These are phyloP conservation scores for Camelina hispida DNA, from an alignment of 345 rosid genomes.

Conservation along the genomic window DNA sequence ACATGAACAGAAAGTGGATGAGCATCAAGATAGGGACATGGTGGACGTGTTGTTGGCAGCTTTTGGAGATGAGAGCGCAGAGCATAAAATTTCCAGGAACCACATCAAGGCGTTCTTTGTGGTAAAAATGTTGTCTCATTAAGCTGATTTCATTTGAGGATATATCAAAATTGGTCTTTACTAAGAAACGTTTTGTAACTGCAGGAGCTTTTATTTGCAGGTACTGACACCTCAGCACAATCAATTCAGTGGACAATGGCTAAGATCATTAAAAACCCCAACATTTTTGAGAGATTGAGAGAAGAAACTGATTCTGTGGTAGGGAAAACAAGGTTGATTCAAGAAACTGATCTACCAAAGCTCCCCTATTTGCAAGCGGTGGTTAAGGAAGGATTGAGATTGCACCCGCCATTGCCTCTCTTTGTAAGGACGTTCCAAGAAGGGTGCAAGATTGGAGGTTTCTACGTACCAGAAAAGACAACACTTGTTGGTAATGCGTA, in stretches of 20 bases:
- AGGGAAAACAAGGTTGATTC: constrained; percentile 52
- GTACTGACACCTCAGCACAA: constrained; percentile 56
- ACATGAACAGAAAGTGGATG: constrained; percentile 47
- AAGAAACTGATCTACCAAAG: constrained; percentile 59
- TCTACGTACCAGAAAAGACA: constrained; percentile 59
- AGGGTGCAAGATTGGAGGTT: constrained; percentile 51
- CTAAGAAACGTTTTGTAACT: not conserved
- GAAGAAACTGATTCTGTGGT: constrained; percentile 57
- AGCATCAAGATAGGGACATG: constrained; percentile 42
- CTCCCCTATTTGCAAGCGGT: constrained; percentile 68
- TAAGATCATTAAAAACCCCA: constrained; percentile 61
- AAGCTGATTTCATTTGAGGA: not conserved
- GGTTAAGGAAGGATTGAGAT: constrained; percentile 64
- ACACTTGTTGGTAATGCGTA: constrained; percentile 57
- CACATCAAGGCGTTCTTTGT: constrained; percentile 65
- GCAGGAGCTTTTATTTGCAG: constrained; percentile 61
- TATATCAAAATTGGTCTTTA: not conserved
- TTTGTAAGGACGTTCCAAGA: constrained; percentile 54
- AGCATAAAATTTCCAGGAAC: constrained; percentile 58
- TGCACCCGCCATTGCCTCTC: constrained; percentile 63
- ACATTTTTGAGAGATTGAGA: constrained; percentile 53
- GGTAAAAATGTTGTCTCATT: constrained; percentile 45
- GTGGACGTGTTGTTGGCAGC: constrained; percentile 60
- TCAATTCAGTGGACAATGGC: constrained; percentile 65
- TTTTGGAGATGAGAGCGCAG: constrained; percentile 59